These are phyloP conservation scores for Fusarium mundagurra DNA, from an alignment of 2,329 filamentous ascomycete species.

Conservation along the genomic window DNA sequence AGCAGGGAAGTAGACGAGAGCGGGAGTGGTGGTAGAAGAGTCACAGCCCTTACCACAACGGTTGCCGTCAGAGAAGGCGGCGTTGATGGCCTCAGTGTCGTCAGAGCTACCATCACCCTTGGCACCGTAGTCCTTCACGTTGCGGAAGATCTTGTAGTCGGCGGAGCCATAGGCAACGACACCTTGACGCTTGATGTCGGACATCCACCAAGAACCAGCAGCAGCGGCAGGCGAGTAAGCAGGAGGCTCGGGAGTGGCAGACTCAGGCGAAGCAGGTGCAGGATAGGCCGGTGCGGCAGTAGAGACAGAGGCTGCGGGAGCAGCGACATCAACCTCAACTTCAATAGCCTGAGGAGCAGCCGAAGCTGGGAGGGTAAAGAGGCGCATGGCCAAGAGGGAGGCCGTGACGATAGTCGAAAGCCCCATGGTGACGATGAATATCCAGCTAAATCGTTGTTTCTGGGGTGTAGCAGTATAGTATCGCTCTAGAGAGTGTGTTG, in stretches of 20 bases:
- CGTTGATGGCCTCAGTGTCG: slow-evolving; percentile 89
- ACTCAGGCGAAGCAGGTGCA: not conserved
- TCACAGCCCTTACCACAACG: slow-evolving; percentile 86
- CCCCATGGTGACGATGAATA: slow-evolving; percentile 58
- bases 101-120: slow-evolving; percentile 76
- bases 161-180: slow-evolving; percentile 66
- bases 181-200: slow-evolving; percentile 75
- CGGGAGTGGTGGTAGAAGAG: slow-evolving; percentile 84
- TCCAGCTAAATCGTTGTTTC: slow-evolving; percentile 44
- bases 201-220: slow-evolving; percentile 73
- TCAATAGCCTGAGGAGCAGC: slow-evolving; percentile 44
- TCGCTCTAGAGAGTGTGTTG: slow-evolving; percentile 28
- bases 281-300: not conserved
- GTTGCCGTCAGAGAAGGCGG: slow-evolving; percentile 77
- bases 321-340: not conserved
- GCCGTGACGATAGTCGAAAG: slow-evolving; percentile 55
- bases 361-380: slow-evolving; percentile 48
- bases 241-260: not conserved
- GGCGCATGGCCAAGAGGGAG: slow-evolving; percentile 55
- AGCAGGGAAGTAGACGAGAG: slow-evolving; percentile 89
- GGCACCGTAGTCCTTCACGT: slow-evolving; percentile 80
- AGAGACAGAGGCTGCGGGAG: slow-evolving; percentile 22
- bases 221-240: slow-evolving; percentile 18
- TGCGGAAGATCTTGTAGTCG: slow-evolving; percentile 78
- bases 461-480: slow-evolving; percentile 12